Conservation (phyloP, 352 stramenopile genomes). For the Plasmopara viticola region DNA sequence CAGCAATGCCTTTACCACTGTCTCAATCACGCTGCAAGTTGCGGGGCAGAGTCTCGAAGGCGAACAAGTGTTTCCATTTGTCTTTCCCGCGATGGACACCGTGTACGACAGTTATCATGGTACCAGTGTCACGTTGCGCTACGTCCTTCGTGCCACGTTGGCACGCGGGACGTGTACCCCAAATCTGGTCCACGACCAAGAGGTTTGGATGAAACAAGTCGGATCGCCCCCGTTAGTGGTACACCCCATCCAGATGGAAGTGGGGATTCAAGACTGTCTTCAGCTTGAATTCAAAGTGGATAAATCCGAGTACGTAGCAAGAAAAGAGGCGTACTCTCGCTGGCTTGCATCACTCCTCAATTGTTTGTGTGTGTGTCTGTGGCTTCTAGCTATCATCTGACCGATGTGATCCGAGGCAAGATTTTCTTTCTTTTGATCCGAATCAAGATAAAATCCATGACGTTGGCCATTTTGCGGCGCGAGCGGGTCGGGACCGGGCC, state of each 20-base stretch:
- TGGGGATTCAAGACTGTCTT: constrained; percentile 98
- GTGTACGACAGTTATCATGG: constrained; percentile 96
- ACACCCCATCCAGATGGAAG: constrained; percentile 96
- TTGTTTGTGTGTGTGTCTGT: not conserved
- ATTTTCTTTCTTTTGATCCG: constrained; percentile 97
- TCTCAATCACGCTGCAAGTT: constrained; percentile 86
- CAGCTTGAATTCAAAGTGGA: constrained; percentile 99
- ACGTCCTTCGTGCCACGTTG: constrained; percentile 93
- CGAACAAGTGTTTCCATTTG: constrained; percentile 81
- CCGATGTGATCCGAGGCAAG: constrained; percentile 95
- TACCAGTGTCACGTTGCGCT: constrained; percentile 92
- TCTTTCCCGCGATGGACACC: constrained; percentile 93
- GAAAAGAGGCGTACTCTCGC: not conserved
- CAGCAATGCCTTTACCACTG: constrained; percentile 90
- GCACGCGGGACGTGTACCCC: constrained; percentile 85
- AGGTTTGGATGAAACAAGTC: constrained; percentile 89
- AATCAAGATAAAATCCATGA: constrained; percentile 99
- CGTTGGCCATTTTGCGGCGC: constrained; percentile 95
- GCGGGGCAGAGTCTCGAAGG: constrained; percentile 57
- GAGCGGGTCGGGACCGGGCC: constrained; percentile 84
- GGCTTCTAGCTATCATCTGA: constrained; percentile 72
- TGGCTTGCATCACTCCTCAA: constrained; percentile 1
- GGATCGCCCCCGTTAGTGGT: constrained; percentile 64
- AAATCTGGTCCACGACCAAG: constrained; percentile 89
- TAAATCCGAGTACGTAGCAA: constrained; percentile 84